Conservation (phyloP, 75 land plant species). For the Selaginella tamariscina region DNA sequence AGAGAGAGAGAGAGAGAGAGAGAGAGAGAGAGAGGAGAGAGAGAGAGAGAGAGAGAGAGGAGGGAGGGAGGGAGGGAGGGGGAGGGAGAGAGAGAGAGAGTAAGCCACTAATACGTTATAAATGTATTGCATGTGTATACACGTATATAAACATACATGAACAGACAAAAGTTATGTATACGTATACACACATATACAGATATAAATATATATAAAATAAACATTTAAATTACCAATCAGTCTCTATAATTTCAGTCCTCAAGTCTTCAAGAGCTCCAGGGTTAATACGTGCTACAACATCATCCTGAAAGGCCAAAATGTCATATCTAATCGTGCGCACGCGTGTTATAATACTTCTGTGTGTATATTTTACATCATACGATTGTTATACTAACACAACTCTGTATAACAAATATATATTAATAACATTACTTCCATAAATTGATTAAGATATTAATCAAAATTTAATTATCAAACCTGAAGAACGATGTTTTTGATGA, state of each 20-base stretch:
- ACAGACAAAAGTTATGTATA: slow-evolving; percentile 2
- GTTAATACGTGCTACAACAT: slow-evolving; percentile 28
- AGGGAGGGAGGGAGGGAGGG: too few species aligned
- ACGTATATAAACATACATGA: background rate
- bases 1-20: too few species aligned
- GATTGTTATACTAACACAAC: too few species aligned
- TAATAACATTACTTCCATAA: too few species aligned
- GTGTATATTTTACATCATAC: too few species aligned
- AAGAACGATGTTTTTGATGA: slow-evolving; percentile 31
- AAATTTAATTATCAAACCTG: slow-evolving; percentile 18
- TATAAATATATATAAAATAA: background rate
- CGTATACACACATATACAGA: background rate
- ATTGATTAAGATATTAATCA: too few species aligned
- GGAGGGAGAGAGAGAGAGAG: too few species aligned
- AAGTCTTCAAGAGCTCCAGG: slow-evolving; percentile 33
- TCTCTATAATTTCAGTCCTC: slow-evolving; percentile 26
- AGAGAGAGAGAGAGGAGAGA: too few species aligned
- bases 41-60: too few species aligned
- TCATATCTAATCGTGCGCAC: too few species aligned
- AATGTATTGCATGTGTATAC: background rate
- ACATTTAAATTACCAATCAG: slow-evolving; percentile 22
- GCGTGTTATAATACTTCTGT: too few species aligned
- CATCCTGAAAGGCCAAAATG: slow-evolving; percentile 21
- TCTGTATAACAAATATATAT: background rate
- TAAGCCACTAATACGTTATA: background rate